Evolutionary conservation across 139 green algal species (phyloP).

Genomic region (Chlamydomonas sphaeroides): DNA sequence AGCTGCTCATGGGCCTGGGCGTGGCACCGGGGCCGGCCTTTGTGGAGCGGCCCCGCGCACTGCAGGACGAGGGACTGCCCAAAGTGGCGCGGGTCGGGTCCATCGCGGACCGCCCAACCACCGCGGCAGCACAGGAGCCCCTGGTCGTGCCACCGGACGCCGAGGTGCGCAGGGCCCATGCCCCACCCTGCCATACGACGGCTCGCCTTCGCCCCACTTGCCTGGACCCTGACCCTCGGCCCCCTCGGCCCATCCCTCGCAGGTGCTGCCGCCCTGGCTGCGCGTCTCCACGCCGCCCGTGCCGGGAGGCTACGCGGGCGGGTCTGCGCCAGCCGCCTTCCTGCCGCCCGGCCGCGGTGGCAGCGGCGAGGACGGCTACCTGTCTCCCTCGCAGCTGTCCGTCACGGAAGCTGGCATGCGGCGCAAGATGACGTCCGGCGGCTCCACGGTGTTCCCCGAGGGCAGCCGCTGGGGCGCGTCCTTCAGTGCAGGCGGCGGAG

Average conservation of each 20-base stretch:
- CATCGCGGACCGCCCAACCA: neutral
- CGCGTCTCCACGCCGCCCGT: neutral
- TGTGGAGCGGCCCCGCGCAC: conserved; percentile 16
- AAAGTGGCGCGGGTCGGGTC: neutral
- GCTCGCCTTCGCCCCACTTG: too few species aligned
- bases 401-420: neutral
- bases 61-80: conserved; percentile 31
- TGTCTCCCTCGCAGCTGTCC: conserved; percentile 13
- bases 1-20: conserved; percentile 39
- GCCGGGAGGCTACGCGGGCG: too few species aligned
- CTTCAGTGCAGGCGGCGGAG: neutral
- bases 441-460: neutral
- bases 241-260: too few species aligned
- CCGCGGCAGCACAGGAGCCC: neutral
- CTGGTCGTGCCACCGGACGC: too few species aligned
- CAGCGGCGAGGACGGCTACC: neutral
- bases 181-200: neutral
- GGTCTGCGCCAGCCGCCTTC: too few species aligned
- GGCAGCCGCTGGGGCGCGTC: neutral
- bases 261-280: conserved; percentile 2
- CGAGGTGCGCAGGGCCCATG: too few species aligned
- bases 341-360: neutral
- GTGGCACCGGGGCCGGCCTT: conserved; percentile 18
- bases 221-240: too few species aligned
- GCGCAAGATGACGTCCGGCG: neutral